phyloP scores from a whole-genome alignment of 179 eudicot species.

The Silene vulgaris region DNA sequence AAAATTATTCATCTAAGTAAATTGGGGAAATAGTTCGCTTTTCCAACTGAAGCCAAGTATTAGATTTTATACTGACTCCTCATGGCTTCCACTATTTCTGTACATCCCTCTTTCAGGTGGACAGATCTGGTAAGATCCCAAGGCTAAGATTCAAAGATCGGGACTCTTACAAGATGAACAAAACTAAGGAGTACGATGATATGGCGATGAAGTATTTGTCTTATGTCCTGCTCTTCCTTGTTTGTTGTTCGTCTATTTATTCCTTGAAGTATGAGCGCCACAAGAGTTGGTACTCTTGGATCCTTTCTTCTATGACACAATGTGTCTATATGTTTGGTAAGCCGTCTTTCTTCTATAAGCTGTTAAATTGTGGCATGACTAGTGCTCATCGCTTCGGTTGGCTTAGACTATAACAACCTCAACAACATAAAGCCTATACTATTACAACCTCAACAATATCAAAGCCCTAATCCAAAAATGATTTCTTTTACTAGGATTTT shows the following conservation, averaged over 20 bases:
- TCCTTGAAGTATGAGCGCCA: slow-evolving; percentile 91
- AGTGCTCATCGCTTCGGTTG: neutral
- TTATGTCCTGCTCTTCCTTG: slow-evolving; percentile 76
- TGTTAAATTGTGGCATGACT: neutral
- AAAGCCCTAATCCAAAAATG: no score
- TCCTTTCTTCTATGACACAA: slow-evolving; percentile 90
- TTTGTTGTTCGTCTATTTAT: slow-evolving; percentile 68
- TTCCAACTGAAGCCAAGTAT: neutral
- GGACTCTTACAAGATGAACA: slow-evolving; percentile 82
- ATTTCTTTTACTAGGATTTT: no score
- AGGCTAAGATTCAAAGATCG: slow-evolving; percentile 82
- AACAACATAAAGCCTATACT: no score
- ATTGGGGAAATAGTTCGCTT: neutral
- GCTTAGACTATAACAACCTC: no score
- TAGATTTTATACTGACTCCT: neutral
- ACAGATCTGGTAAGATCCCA: slow-evolving; percentile 81
- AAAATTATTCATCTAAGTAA: no score
- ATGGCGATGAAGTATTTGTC: slow-evolving; percentile 93
- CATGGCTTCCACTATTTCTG: neutral
- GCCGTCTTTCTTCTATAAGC: slow-evolving; percentile 21
- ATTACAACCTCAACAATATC: no score
- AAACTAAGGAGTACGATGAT: slow-evolving; percentile 98
- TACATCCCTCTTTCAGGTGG: slow-evolving; percentile 49
- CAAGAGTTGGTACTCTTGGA: slow-evolving; percentile 98
- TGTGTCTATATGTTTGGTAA: slow-evolving; percentile 99